Base-by-base conservation (phyloP, 345 rosid genomes). In the Theobroma cacao region DNA sequence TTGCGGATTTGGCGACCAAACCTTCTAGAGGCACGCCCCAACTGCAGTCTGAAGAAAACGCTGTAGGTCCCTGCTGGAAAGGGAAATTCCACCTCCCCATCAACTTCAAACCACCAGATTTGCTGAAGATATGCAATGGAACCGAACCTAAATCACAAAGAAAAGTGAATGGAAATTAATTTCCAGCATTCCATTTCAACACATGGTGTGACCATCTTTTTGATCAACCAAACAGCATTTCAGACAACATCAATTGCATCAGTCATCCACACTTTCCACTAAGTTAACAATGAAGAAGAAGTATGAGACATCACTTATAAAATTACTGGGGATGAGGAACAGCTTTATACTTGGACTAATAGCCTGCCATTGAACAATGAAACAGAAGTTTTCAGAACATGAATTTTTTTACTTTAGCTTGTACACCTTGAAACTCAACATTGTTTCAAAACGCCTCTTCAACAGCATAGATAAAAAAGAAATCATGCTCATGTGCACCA, bases 61-160 rank as follows among this genome's bases (percentile, higher is more conserved):
- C 98, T 91, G 66, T 97, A 94, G 36, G 85, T 86, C 34, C 99
- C 99, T 0, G 89, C 81, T 4, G 98, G 99, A 67, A 94, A 93
- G 2, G 98, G 96, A 74, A 97, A 97, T 76, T 97, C 97, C 22
- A 97, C 83, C 78, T 93, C 93, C 10, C 99, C 98, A 10, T 87
- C 92, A 2, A 91, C 94, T 84, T 96, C 91, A 48, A 94, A 87
- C 99, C 99, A 96, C 99, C 99, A 97, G 68, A 86, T 93, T 83
- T 94, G 99, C 82, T 92, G 98, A 67, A 97, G 90, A 81, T 93
- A 97, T 47, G 98, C 98, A 48, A 94, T 89, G 22, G 91, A 86
- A 8, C 77, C 18, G 69, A 97, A 97, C 72, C 99, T 97, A 56
- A 28, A 52, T 34, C 80, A 82, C 10, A 8, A 79, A 34, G 58